Evolutionary conservation across 495 filamentous ascomycete species (phyloP).

Genomic region (Podospora fimiseda): DNA sequence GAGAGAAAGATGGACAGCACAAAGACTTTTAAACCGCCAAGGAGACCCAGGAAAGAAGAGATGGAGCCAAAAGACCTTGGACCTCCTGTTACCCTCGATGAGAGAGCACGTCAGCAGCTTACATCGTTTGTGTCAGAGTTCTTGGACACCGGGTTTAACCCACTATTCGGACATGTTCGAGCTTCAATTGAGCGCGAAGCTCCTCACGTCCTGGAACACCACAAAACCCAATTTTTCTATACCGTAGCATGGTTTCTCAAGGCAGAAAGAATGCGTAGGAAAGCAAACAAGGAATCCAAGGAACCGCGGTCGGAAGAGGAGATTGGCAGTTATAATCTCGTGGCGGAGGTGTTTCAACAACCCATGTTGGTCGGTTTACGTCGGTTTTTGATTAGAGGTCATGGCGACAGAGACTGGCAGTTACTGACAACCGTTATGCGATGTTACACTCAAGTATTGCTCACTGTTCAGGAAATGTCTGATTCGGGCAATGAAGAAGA

Average conservation of each 20-base stretch:
- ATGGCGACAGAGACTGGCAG: constrained; percentile 79
- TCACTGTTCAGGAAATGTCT: constrained; percentile 92
- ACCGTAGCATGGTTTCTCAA: constrained; percentile 90
- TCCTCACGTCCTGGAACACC: constrained; percentile 67
- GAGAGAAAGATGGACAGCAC: constrained; percentile 80
- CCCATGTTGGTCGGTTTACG: constrained; percentile 87
- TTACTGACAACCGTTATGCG: constrained; percentile 83
- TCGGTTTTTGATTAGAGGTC: constrained; percentile 66
- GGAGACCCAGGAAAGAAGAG: constrained; percentile 54
- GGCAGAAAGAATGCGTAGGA: constrained; percentile 73
- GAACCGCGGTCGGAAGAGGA: constrained; percentile 44
- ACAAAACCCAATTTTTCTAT: constrained; percentile 83
- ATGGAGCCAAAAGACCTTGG: constrained; percentile 70
- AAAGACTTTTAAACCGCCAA: constrained; percentile 85
- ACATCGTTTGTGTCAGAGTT: constrained; percentile 87
- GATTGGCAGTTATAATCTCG: constrained; percentile 72
- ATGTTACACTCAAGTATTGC: constrained; percentile 79
- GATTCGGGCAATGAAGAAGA: constrained; percentile 81
- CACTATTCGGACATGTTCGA: constrained; percentile 77
- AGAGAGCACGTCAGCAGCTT: constrained; percentile 62
- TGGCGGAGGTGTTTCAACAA: constrained; percentile 85
- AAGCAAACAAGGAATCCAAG: constrained; percentile 42
- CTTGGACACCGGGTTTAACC: constrained; percentile 92
- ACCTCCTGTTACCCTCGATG: constrained; percentile 58
- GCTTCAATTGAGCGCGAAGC: constrained; percentile 89